phyloP scores from a whole-genome alignment of 2,329 filamentous ascomycete species.

The Blumeria graminis region DNA sequence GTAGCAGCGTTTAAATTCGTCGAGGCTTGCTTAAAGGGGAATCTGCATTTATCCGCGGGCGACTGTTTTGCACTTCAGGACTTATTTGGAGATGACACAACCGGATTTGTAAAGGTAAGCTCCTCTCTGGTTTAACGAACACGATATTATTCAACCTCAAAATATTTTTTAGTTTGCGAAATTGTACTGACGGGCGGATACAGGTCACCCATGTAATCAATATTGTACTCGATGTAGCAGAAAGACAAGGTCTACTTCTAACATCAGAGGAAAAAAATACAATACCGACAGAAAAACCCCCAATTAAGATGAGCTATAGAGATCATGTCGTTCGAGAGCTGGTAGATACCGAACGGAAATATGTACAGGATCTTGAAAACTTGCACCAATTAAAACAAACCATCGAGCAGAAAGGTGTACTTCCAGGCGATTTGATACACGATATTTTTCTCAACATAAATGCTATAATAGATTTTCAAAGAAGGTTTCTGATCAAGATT shows the following conservation, averaged over 20 bases:
- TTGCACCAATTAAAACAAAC: slow-evolving; percentile 78
- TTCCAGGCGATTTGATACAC: slow-evolving; percentile 76
- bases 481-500: slow-evolving; percentile 80
- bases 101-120: slow-evolving; percentile 76
- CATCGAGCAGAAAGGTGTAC: slow-evolving; percentile 64
- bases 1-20: slow-evolving; percentile 82
- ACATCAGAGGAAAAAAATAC: slow-evolving; percentile 29
- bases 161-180: not conserved
- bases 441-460: slow-evolving; percentile 95
- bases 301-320: slow-evolving; percentile 43
- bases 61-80: slow-evolving; percentile 87
- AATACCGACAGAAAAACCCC: slow-evolving; percentile 22
- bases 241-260: slow-evolving; percentile 49
- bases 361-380: slow-evolving; percentile 90
- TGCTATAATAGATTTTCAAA: slow-evolving; percentile 80
- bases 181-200: not conserved
- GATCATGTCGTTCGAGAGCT: slow-evolving; percentile 83
- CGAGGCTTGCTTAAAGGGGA: slow-evolving; percentile 54
- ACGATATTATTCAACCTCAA: not conserved
- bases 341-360: slow-evolving; percentile 87
- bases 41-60: slow-evolving; percentile 52
- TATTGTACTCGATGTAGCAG: slow-evolving; percentile 66
- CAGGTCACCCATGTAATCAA: slow-evolving; percentile 82
- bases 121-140: not conserved
- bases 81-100: slow-evolving; percentile 81